phyloP scores from a whole-genome alignment of 495 filamentous ascomycete species.

The Talaromyces borbonicus region DNA sequence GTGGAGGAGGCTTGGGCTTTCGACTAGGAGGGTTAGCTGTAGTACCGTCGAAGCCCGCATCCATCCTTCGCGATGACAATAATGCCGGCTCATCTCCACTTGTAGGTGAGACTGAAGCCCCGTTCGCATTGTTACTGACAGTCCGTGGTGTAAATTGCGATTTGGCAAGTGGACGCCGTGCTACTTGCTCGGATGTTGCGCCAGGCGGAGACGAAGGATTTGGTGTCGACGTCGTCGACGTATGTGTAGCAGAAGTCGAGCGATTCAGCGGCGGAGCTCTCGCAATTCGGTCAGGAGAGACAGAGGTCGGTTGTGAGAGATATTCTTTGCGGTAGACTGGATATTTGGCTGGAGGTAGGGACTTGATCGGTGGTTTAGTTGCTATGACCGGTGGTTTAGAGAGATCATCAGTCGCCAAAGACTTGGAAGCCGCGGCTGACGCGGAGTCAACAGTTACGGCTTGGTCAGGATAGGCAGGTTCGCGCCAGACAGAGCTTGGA shows the following conservation, averaged over 20 bases:
- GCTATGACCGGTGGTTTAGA: conserved; percentile 2
- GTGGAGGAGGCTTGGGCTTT: conserved; percentile 9
- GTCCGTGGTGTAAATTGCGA: conserved; percentile 19
- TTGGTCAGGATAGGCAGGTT: conserved; percentile 9
- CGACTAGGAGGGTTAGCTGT: conserved; percentile 19
- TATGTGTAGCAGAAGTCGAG: conserved; percentile 8
- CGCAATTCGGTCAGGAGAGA: not conserved
- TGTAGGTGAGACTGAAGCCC: conserved; percentile 19
- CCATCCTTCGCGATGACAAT: conserved; percentile 13
- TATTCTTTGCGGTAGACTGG: conserved; percentile 7
- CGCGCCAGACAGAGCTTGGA: conserved; percentile 10
- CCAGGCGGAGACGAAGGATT: not conserved
- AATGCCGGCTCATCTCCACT: conserved; percentile 20
- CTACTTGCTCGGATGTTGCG: not conserved
- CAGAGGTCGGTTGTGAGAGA: not conserved
- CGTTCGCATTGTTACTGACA: conserved; percentile 9
- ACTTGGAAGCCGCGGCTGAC: conserved; percentile 2
- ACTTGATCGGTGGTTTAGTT: not conserved
- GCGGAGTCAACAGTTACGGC: not conserved
- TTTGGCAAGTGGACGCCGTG: conserved; percentile 1
- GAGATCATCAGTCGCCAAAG: not conserved
- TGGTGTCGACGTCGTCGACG: conserved; percentile 10
- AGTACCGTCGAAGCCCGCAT: conserved; percentile 16
- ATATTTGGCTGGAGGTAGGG: not conserved
- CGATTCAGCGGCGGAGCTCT: conserved; percentile 1